Evolutionary conservation across 108 stramenopile genomes (phyloP).

Genomic region (Chaetoceros muelleri): DNA sequence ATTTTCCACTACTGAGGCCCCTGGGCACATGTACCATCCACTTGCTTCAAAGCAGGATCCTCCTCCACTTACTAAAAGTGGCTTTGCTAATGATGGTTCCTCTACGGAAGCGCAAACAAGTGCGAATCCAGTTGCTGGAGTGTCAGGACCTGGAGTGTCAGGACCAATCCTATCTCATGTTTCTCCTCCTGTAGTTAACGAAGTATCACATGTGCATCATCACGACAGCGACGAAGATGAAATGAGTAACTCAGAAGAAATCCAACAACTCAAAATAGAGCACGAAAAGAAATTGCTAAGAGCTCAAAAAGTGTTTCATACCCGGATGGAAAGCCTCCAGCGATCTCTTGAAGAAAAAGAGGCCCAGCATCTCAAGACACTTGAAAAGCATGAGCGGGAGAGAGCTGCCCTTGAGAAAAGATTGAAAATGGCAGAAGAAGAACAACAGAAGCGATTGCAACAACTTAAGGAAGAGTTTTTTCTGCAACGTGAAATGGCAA

Average conservation of each 20-base stretch:
- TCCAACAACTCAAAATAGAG: conserved; percentile 61
- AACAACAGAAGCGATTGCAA: conserved; percentile 64
- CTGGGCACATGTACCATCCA: too few relatives aligned
- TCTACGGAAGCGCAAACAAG: neutral
- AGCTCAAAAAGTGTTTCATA: conserved; percentile 72
- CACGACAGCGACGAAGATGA: neutral
- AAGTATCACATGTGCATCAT: neutral
- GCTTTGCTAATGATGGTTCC: neutral
- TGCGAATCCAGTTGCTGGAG: conserved; percentile 12
- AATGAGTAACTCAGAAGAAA: conserved; percentile 29
- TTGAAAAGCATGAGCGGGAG: conserved; percentile 81
- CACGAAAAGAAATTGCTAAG: conserved; percentile 68
- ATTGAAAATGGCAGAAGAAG: conserved; percentile 63
- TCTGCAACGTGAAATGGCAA: too few relatives aligned
- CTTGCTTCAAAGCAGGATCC: too few relatives aligned
- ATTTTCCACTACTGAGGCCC: too few relatives aligned
- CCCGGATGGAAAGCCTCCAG: conserved; percentile 79
- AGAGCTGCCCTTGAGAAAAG: conserved; percentile 77
- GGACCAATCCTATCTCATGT: neutral
- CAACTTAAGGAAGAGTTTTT: conserved; percentile 58
- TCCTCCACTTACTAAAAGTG: neutral
- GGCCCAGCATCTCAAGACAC: conserved; percentile 72
- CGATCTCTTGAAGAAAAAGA: conserved; percentile 66
- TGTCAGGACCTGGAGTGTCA: neutral
- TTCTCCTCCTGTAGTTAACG: neutral